Evolutionary conservation across 2,329 filamentous ascomycete genomes (phyloP), one percentile per base, ranked within the genome.

Genomic region (Aspergillus calidoustus): DNA sequence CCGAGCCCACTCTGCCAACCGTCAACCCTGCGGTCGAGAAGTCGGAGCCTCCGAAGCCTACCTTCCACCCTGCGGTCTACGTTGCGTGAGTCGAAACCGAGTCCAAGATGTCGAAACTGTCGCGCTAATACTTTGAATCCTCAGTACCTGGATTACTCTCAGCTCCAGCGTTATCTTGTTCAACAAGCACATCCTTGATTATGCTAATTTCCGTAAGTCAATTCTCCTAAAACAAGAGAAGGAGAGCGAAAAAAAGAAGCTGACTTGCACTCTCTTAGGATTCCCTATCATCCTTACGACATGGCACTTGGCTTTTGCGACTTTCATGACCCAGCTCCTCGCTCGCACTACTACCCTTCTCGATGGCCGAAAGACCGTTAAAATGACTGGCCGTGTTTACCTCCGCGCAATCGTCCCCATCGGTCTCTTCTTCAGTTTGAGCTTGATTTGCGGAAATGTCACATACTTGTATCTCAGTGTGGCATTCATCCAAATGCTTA

Each of bases 401-500:
- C 83, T 98, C 63, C 90, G 93, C 71, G 93, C 93, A 44, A 96
- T 98, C 69, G 89, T 97, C 46, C 94, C 94, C 57, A 97, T 98
- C 72, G 94, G 94, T 68, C 80, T 97, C 74, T 96, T 97, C 83
- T 98, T 97, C 87, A 95, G 91, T 76, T 83, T 97, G 82, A 95
- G 91, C 80, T 86, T 98, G 83, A 97, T 98, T 76, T 97, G 93
- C 80, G 92, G 93, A 74, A 97, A 97, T 82, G 82, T 96, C 80
- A 93, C 94, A 70, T 97, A 97, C 76, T 86, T 97, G 58, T 96
- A 97, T 80, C 87, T 97, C 62, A 94, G 90, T 69, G 94, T 97
- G 63, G 91, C 93, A 63, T 97, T 97, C 79, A 97, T 98, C 73
- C 94, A 97, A 84, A 98, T 98, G 94, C 89, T 98, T 78, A 98